Conservation (phyloP, 2,329 filamentous ascomycete genomes). For the Colletotrichum aenigma region DNA sequence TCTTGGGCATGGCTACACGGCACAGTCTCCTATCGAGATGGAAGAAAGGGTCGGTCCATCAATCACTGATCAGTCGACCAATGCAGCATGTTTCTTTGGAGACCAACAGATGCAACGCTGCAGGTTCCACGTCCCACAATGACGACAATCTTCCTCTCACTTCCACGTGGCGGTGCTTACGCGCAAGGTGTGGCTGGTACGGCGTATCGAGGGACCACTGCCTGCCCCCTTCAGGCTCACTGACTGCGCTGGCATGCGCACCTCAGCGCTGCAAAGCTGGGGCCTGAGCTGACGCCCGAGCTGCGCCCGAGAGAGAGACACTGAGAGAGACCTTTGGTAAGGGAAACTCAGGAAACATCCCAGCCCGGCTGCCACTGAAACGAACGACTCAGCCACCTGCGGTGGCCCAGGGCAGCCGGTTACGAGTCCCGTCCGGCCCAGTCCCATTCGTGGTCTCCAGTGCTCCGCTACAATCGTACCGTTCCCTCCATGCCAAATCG, state of each 20-base stretch:
- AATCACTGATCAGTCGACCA: background rate
- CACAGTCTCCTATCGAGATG: background rate
- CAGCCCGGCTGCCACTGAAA: slow-evolving; percentile 11
- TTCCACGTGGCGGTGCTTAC: slow-evolving; percentile 18
- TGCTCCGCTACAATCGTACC: background rate
- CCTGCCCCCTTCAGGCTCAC: background rate
- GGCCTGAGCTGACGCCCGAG: slow-evolving; percentile 16
- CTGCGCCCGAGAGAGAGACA: background rate
- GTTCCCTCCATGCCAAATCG: background rate
- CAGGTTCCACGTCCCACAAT: slow-evolving; percentile 13
- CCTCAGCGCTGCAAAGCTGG: background rate
- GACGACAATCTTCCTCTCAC: slow-evolving; percentile 15
- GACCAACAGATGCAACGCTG: background rate
- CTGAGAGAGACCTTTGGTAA: background rate
- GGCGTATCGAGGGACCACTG: background rate
- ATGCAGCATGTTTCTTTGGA: background rate
- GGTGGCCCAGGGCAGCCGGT: slow-evolving; percentile 5
- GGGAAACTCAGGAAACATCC: background rate
- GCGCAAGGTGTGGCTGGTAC: slow-evolving; percentile 2
- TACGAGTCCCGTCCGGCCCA: slow-evolving; percentile 4
- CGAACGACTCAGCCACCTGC: slow-evolving; percentile 19
- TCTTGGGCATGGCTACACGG: background rate
- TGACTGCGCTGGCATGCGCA: background rate
- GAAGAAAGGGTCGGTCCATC: background rate
- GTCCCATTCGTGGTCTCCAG: background rate